A percentile compares a stretch with the other conserved stretches of the same genome.
Evolutionary conservation across 192 early-diverging fungal species (phyloP).

Genomic region (Funneliformis mosseae): DNA sequence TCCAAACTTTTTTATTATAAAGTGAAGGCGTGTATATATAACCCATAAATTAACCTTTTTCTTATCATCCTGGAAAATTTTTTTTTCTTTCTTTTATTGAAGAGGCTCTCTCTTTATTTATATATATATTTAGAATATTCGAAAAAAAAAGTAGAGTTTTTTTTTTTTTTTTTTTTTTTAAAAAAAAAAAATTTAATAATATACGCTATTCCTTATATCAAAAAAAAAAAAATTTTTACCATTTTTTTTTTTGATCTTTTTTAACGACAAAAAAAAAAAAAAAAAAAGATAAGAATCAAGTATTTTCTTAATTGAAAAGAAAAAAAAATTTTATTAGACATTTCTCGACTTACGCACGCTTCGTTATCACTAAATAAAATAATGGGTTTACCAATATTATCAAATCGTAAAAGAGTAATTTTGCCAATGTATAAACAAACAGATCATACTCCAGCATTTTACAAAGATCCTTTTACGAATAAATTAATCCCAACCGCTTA

Average conservation of each 20-base stretch:
- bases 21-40: no score
- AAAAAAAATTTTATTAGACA: background rate
- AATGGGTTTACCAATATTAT: background rate
- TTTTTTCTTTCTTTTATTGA: no score
- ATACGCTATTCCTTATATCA: no score
- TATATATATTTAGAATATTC: no score
- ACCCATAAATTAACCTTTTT: no score
- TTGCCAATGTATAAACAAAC: conserved; percentile 15
- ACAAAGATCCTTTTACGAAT: background rate
- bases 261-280: background rate
- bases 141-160: background rate
- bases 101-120: no score
- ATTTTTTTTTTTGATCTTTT: background rate
- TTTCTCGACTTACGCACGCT: no score
- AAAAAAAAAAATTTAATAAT: no score
- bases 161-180: background rate
- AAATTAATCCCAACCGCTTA: conserved; percentile 12
- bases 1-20: no score
- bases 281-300: no score
- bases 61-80: no score
- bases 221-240: no score
- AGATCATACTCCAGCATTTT: conserved; percentile 16
- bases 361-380: background rate
- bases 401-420: background rate
- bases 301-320: background rate